Evolutionary conservation across 1,284 basidiomycete genomes (phyloP).

Genomic region (Flammula alnicola): DNA sequence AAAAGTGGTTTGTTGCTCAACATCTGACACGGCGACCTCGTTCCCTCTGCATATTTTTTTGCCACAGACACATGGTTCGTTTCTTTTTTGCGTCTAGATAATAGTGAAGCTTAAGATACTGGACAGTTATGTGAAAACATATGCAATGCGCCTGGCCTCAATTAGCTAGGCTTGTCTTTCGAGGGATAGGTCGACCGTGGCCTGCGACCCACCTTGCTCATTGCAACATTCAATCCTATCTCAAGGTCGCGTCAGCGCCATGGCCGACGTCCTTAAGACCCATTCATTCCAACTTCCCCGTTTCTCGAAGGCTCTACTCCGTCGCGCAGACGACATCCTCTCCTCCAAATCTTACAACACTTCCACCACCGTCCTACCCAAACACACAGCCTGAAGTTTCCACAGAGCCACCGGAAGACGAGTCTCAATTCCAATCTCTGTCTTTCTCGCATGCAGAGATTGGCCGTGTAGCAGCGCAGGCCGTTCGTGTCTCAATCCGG

Average conservation of each 20-base stretch:
- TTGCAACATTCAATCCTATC: background rate
- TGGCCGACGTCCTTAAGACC: background rate
- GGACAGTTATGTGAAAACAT: conserved; percentile 56
- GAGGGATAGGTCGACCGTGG: conserved; percentile 22
- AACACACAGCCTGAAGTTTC: too few species aligned
- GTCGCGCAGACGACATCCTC: background rate
- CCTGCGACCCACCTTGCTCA: conserved; percentile 3
- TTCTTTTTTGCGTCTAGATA: too few species aligned
- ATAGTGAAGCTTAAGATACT: too few species aligned
- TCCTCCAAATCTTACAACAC: conserved; percentile 1
- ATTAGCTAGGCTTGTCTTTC: conserved; percentile 44
- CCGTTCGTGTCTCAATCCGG: conserved; percentile 52
- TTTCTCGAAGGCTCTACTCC: background rate
- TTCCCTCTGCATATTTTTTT: too few species aligned
- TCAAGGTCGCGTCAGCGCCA: background rate
- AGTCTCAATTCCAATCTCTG: too few species aligned
- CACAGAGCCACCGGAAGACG: too few species aligned
- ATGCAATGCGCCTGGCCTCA: conserved; percentile 66
- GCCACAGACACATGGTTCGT: background rate
- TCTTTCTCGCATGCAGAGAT: conserved; percentile 45
- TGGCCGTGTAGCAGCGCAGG: conserved; percentile 56
- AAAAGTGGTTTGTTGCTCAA: too few species aligned
- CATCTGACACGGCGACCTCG: too few species aligned
- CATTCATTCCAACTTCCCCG: background rate
- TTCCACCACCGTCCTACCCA: background rate